Conservation (phyloP, 2,329 filamentous ascomycete genomes). For the Alternaria atra region DNA sequence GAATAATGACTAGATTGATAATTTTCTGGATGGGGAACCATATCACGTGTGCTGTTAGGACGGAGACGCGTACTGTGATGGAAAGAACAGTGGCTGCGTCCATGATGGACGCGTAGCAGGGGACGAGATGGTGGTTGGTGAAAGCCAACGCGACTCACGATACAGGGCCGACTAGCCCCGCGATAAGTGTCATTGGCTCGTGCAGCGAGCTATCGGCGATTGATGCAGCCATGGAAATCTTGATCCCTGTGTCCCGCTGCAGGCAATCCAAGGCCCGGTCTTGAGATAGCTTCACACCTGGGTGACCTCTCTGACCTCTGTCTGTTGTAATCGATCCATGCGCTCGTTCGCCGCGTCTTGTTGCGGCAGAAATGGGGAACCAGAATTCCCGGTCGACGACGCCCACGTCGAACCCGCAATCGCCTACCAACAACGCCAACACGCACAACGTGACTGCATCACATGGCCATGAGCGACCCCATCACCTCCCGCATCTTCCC, state of each 20-base stretch:
- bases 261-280: conserved; percentile 27
- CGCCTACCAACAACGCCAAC: conserved; percentile 25
- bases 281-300: conserved; percentile 15
- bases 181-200: conserved; percentile 25
- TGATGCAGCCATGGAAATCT: conserved; percentile 13
- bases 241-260: conserved; percentile 33
- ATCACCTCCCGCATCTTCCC: conserved; percentile 22
- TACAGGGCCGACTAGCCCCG: conserved; percentile 7
- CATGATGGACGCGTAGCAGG: conserved; percentile 33
- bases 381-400: conserved; percentile 40
- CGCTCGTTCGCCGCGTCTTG: conserved; percentile 1
- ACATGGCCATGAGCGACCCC: conserved; percentile 28
- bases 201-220: conserved; percentile 19
- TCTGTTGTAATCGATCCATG: neutral
- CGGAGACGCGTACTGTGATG: conserved; percentile 23
- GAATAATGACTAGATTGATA: conserved; percentile 49
- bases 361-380: conserved; percentile 43
- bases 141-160: conserved; percentile 2
- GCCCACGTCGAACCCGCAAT: conserved; percentile 36
- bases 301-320: conserved; percentile 4
- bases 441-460: conserved; percentile 25
- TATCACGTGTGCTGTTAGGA: conserved; percentile 39
- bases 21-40: conserved; percentile 52
- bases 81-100: conserved; percentile 40
- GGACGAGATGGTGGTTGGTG: neutral